Evolutionary conservation across 306 rosid genomes (phyloP).

Genomic region (Chamaecrista fasciculata): DNA sequence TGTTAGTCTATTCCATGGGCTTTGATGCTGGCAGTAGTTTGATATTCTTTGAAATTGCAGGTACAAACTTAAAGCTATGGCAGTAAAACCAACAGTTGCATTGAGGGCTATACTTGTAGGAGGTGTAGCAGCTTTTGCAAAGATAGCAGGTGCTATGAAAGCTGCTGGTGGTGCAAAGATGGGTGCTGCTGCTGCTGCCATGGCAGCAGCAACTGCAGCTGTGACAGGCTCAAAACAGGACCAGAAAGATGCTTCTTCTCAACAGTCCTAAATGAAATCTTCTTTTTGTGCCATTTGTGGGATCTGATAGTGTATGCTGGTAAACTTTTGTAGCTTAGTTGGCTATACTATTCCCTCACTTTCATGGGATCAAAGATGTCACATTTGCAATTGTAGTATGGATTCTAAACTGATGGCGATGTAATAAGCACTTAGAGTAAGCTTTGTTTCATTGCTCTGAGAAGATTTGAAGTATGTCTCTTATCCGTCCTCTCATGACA

Average conservation of each 20-base stretch:
- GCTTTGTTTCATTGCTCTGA: neutral
- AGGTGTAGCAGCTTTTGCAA: slow-evolving; percentile 70
- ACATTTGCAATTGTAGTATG: slow-evolving; percentile 4
- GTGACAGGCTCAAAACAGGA: slow-evolving; percentile 51
- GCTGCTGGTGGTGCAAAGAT: slow-evolving; percentile 55
- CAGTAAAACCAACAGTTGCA: slow-evolving; percentile 64
- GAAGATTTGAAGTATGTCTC: neutral
- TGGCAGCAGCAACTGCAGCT: slow-evolving; percentile 72
- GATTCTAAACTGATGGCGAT: slow-evolving; percentile 25
- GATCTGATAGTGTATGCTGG: neutral
- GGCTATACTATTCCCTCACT: slow-evolving; percentile 20
- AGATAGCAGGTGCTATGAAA: slow-evolving; percentile 53
- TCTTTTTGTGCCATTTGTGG: neutral
- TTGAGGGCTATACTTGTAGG: slow-evolving; percentile 66
- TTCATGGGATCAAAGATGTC: slow-evolving; percentile 24
- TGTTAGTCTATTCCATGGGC: neutral
- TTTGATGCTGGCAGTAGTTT: neutral
- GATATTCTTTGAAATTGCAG: slow-evolving; percentile 22
- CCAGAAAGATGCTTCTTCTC: slow-evolving; percentile 37
- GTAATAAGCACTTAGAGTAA: slow-evolving; percentile 10
- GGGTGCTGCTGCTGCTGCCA: slow-evolving; percentile 61
- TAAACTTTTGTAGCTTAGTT: slow-evolving; percentile 35
- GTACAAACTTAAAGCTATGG: slow-evolving; percentile 37
- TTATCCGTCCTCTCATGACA: too few relatives aligned
- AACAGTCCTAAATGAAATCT: slow-evolving; percentile 21